Evolutionary conservation across 1,284 basidiomycete genomes (phyloP), one percentile per base, ranked within the genome.

Genomic region (Melampsora americana): DNA sequence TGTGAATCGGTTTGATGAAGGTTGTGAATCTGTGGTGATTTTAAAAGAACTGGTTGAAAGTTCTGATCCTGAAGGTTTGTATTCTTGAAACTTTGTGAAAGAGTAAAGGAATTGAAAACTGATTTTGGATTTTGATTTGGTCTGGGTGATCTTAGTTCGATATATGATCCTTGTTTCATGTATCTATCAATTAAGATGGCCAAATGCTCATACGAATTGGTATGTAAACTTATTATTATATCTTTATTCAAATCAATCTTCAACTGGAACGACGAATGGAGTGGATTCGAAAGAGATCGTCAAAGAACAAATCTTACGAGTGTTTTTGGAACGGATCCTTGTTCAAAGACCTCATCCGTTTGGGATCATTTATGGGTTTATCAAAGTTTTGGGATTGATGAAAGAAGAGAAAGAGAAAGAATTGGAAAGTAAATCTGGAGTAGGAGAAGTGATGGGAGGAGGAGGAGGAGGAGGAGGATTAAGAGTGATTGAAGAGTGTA

Each of bases 271-370:
- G 39, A 44, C 1, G 3, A 44, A 44, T 2, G 12, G 42, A 44
- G 1, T 9, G 3, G 5, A 35, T 35, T 35, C 35, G 9, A 35
- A 9, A 78, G 90, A 91, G 68, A 87, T 87, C 59, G 91, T 96
- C 84, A 88, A 90, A 79, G 95, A 98, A 84, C 89, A 95, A 79
- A 89, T 96, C 85, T 90, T 92, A 56, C 90, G 91, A 77, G 92
- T 96, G 39, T 87, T 99, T 35, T 86, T 99, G 79, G 95, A 98
- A 83, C 89, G 95, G 50, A 91, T 97, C 84, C 88, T 98, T 77
- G 93, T 93, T 72, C 89, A 93, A 82, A 89, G 93, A 60, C 95
- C 95, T 70, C 95, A 98, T 81, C 94, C 95, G n/a, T 98, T 94
- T 93, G 95, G 95, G 77, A 89, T 94, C 60, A 85, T 97, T 78